Evolutionary conservation across 805 yeast species (phyloP).

Genomic region (Saccharomycopsis synnaedendra): DNA sequence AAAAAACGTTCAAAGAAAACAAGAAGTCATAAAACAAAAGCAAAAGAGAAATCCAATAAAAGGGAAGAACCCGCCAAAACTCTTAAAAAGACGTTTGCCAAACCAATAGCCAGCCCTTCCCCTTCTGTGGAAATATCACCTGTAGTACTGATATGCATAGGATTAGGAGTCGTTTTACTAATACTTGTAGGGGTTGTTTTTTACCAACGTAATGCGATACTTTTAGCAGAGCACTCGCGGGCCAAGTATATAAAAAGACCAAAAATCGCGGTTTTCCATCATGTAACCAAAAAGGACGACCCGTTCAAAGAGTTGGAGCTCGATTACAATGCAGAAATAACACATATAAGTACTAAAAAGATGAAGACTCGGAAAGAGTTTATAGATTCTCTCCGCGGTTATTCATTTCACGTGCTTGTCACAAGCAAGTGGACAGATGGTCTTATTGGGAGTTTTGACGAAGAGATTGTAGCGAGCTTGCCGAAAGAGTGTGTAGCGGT

Average conservation of each 20-base stretch:
- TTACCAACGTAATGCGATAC: background rate
- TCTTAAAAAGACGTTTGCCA: no score
- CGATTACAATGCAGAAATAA: conserved; percentile 11
- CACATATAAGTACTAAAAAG: background rate
- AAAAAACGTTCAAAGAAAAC: no score
- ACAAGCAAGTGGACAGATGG: conserved; percentile 5
- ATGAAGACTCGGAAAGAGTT: conserved; percentile 6
- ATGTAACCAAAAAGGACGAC: background rate
- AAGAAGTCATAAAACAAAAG: background rate
- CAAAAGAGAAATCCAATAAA: background rate
- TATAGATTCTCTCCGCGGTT: background rate
- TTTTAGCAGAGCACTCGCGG: conserved; percentile 7
- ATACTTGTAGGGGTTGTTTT: background rate
- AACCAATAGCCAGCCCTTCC: no score
- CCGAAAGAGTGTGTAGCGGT: conserved; percentile 9
- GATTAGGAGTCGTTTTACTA: background rate
- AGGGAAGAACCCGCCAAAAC: background rate
- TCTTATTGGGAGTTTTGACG: conserved; percentile 3
- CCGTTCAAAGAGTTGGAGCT: background rate
- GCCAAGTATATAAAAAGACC: conserved; percentile 11
- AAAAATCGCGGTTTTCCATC: conserved; percentile 7
- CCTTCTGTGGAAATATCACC: background rate
- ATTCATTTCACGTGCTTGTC: conserved; percentile 5
- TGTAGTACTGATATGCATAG: background rate
- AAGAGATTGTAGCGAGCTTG: conserved; percentile 3